Conservation (phyloP, 495 filamentous ascomycete species). For the Talaromyces ruber region DNA sequence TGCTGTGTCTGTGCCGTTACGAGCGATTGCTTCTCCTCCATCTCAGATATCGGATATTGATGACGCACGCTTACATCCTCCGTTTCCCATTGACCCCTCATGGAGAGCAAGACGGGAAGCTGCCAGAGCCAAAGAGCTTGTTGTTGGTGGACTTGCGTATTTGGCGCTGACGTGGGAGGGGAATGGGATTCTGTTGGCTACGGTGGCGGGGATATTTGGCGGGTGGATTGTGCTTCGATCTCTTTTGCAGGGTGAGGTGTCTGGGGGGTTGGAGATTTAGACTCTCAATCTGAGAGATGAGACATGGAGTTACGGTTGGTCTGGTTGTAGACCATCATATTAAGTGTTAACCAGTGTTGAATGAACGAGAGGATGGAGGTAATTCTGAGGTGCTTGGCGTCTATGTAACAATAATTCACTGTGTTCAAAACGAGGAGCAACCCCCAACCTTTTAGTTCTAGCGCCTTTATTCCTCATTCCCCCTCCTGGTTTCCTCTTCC, state of each 20-base stretch:
- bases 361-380: not conserved
- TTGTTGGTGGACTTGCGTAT: constrained; percentile 50
- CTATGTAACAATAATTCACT: not conserved
- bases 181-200: constrained; percentile 36
- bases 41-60: constrained; percentile 10
- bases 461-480: not conserved
- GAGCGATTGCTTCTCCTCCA: constrained; percentile 13
- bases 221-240: constrained; percentile 38
- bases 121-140: constrained; percentile 48
- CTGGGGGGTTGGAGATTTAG: not conserved
- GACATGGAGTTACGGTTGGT: not conserved
- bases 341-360: not conserved
- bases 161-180: constrained; percentile 55
- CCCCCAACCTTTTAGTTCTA: not conserved
- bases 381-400: not conserved
- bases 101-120: constrained; percentile 39
- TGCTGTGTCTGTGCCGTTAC: constrained; percentile 48
- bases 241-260: constrained; percentile 12
- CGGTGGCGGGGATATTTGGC: constrained; percentile 30
- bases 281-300: not conserved
- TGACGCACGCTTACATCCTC: constrained; percentile 28
- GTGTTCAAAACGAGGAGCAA: not conserved
- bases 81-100: constrained; percentile 45
- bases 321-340: not conserved
- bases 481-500: not conserved